Base-by-base conservation (phyloP, 2,329 filamentous ascomycete species). In the Phialocephala sp. region DNA sequence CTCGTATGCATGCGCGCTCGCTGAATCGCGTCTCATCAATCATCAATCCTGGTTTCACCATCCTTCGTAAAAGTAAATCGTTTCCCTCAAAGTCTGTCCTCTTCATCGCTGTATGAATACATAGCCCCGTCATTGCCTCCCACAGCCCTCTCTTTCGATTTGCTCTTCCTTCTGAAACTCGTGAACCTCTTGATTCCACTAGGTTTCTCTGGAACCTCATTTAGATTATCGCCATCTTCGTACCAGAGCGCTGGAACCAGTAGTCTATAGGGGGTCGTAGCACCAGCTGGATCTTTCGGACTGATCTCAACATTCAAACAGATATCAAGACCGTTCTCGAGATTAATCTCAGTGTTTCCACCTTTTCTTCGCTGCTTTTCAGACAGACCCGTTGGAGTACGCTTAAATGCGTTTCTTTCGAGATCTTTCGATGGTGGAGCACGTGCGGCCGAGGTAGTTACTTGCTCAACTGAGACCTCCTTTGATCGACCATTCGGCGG, bases 291-390 rank as follows among this genome's bases (percentile, higher is more conserved):
- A 72, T 99, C 93, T 68, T 87, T 88, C 54, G 91, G 86, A 72
- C 90, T 93, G 67, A 97, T 88, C 79, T 99, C 95, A 68, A 97
- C 88, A 72, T 97, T 97, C 52, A 99, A 79, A 59, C 88, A 91
- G 41, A 99, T 89, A 70, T 97, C 93, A 11, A 99, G 81, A 0
- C 93, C 93, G 36, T 90, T 91, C 75, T 95, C 87, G 0, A 97
- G 83, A 74, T 97, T 88, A 66, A 98, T 86, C 11, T 86, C 83
- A 52, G 82, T 82, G 81, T 81, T 47, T 84, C 81, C 20, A 81
- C 81, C 54, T 83, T 81, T 57, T 79, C 80, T 83, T 84, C 70
- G 84, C 80, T 70, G 89, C 84, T 89, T 91, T 1, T 81, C 78
- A 27, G 86, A 88, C 47, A 92, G 77, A 15, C 87, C 89, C 0